Base-by-base conservation (phyloP, 306 rosid genomes). In the Vigna reflexopilosa region DNA sequence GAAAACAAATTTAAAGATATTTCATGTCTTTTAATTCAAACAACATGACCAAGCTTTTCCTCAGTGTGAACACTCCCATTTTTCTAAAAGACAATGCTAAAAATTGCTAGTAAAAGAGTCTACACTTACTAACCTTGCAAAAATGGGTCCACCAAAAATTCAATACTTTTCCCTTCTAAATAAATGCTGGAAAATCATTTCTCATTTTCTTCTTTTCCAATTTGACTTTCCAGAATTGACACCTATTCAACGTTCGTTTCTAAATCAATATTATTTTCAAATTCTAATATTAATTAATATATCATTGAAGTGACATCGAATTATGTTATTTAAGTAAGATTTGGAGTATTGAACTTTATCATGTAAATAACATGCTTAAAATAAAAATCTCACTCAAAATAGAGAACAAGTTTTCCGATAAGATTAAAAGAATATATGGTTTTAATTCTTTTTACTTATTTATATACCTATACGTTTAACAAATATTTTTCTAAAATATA, bases 31-130 rank as follows among this genome's bases (percentile, higher is more conserved):
- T 54, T 6, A 77, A 52, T 77, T 36, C 67, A 66, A 54, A 19
- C 48, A 66, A 40, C 54, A 54, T 34, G 45, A 26, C 24, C 3
- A n/a, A 54, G 16, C 1, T 55, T 77, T 67, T 55, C 48, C 54
- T 42, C 55, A 44, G 34, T 44, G 75, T 55, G 81, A 77, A 56
- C 62, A 44, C 30, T 30, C 26, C 17, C 3, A 22, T 44, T n/a
- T 34, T 32, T 71, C 5, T 73, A 40, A 7, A 48, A 59, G 24
- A n/a, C 44, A 49, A 19, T 3, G 4, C 13, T 6, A 32, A 19
- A 48, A 34, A 4, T n/a, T 76, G 55, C 3, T 52, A 57, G 34
- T 11, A 38, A 66, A 40, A 65, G 1, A 12, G 1, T 19, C 44
- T 3, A 22, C 80, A 44, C 22, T 36, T 4, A 15, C 14, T 50